These are phyloP conservation scores for Taphrina confusa DNA, from an alignment of 1,139 yeast species.

Conservation along the genomic window DNA sequence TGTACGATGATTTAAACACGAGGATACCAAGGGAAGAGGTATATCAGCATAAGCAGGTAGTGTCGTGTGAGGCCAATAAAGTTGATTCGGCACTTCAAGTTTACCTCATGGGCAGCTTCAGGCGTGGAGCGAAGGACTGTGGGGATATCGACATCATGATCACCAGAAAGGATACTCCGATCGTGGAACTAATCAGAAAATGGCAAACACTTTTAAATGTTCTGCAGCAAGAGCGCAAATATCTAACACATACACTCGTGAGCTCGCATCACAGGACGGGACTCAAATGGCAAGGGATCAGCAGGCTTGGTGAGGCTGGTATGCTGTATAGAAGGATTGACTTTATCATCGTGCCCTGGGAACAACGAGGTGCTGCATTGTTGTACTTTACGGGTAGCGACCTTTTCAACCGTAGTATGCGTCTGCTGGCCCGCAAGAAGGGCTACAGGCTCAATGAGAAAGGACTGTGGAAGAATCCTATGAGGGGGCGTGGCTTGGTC, in stretches of 20 bases:
- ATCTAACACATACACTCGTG: conserved; percentile 47
- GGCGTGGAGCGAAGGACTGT: conserved; percentile 54
- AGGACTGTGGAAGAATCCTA: conserved; percentile 50
- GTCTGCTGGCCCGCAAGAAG: conserved; percentile 52
- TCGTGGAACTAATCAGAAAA: conserved; percentile 44
- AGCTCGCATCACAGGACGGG: conserved; percentile 37
- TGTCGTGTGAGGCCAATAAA: conserved; percentile 45
- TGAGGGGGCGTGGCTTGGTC: conserved; percentile 4
- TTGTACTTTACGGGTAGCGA: conserved; percentile 64
- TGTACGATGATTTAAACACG: conserved; percentile 56
- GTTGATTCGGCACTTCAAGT: conserved; percentile 51
- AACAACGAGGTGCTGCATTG: conserved; percentile 56
- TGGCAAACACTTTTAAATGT: conserved; percentile 46
- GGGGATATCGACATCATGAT: conserved; percentile 61
- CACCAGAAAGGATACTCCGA: conserved; percentile 50
- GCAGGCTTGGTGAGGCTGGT: conserved; percentile 43
- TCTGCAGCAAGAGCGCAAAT: conserved; percentile 44
- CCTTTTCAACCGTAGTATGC: conserved; percentile 56
- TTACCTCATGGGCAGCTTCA: conserved; percentile 59
- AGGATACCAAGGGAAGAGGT: conserved; percentile 56
- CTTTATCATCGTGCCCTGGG: conserved; percentile 56
- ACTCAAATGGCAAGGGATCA: conserved; percentile 48
- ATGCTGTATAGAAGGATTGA: conserved; percentile 58
- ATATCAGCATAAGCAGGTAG: conserved; percentile 49
- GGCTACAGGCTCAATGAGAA: conserved; percentile 54